phyloP scores from a whole-genome alignment of 2,329 filamentous ascomycete genomes.

The Beauveria asiatica region DNA sequence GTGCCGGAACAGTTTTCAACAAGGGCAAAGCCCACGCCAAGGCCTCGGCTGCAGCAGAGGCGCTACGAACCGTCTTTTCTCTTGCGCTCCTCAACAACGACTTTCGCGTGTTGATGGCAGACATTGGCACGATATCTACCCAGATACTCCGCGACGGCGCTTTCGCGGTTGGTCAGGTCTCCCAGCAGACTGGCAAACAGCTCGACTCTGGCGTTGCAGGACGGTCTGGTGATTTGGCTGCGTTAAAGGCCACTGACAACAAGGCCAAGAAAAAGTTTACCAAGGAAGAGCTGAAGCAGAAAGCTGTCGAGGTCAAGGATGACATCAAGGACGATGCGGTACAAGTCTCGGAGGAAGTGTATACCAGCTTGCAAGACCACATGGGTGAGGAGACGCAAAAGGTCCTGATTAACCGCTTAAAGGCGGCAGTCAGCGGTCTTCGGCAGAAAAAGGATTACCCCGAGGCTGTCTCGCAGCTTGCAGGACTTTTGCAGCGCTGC shows the following conservation, averaged over 20 bases:
- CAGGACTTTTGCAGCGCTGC: slow-evolving; percentile 69
- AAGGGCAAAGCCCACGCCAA: slow-evolving; percentile 24
- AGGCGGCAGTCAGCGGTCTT: slow-evolving; percentile 65
- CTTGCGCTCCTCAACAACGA: slow-evolving; percentile 85
- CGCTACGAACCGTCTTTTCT: slow-evolving; percentile 72
- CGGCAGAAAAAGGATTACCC: slow-evolving; percentile 73
- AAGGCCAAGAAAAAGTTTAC: slow-evolving; percentile 33
- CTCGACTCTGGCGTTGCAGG: slow-evolving; percentile 48
- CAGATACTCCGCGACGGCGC: slow-evolving; percentile 85
- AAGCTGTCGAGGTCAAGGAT: slow-evolving; percentile 45
- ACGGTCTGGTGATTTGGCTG: slow-evolving; percentile 16
- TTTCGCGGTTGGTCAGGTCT: slow-evolving; percentile 66
- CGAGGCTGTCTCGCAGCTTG: slow-evolving; percentile 73
- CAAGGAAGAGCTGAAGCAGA: slow-evolving; percentile 54
- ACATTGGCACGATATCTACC: slow-evolving; percentile 68
- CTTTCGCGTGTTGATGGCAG: slow-evolving; percentile 77
- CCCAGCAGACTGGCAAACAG: slow-evolving; percentile 63
- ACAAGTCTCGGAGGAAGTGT: slow-evolving; percentile 50
- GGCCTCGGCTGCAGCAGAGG: slow-evolving; percentile 52
- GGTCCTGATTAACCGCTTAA: slow-evolving; percentile 65
- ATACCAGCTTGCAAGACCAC: slow-evolving; percentile 66
- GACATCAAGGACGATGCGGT: slow-evolving; percentile 44
- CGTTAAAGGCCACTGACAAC: slow-evolving; percentile 10
- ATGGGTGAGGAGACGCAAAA: slow-evolving; percentile 63
- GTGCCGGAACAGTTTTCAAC: slow-evolving; percentile 19